Percentiles rank a stretch among this genome's conserved stretches.
phyloP scores from a whole-genome alignment of 2,329 filamentous ascomycete species.

The Hypomyces perniciosus region DNA sequence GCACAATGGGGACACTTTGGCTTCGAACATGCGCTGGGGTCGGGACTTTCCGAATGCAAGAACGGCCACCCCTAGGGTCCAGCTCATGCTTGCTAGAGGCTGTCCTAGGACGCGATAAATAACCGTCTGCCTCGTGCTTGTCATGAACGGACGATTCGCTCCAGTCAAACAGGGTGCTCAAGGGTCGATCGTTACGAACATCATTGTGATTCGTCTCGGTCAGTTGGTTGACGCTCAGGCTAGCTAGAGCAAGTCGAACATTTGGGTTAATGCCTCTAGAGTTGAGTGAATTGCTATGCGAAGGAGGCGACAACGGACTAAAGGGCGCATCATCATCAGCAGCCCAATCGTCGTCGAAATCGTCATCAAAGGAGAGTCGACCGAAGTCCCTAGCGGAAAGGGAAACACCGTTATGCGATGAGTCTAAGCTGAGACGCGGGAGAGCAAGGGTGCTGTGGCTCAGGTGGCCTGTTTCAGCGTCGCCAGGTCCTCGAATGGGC shows the following conservation, averaged over 20 bases:
- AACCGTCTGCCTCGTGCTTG: slow-evolving; percentile 52
- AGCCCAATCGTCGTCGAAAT: slow-evolving; percentile 60
- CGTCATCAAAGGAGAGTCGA: slow-evolving; percentile 53
- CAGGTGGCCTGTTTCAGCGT: slow-evolving; percentile 18
- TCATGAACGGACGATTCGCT: slow-evolving; percentile 60
- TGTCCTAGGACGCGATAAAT: slow-evolving; percentile 62
- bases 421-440: slow-evolving; percentile 26
- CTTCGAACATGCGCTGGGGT: slow-evolving; percentile 67
- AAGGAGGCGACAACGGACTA: slow-evolving; percentile 54
- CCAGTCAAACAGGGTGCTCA: slow-evolving; percentile 74
- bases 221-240: slow-evolving; percentile 43
- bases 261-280: slow-evolving; percentile 48
- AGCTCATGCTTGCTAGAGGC: slow-evolving; percentile 70
- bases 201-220: slow-evolving; percentile 18
- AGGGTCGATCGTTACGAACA: slow-evolving; percentile 40
- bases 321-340: slow-evolving; percentile 46
- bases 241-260: slow-evolving; percentile 48
- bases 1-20: slow-evolving; percentile 71
- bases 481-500: slow-evolving; percentile 38
- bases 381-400: slow-evolving; percentile 37
- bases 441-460: slow-evolving; percentile 10
- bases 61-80: slow-evolving; percentile 64
- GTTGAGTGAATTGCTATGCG: slow-evolving; percentile 45
- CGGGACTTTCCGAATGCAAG: slow-evolving; percentile 61
- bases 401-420: slow-evolving; percentile 27